These are phyloP conservation scores for Pseudogymnoascus destructans DNA, from an alignment of 2,329 filamentous ascomycete genomes.

Conservation along the genomic window DNA sequence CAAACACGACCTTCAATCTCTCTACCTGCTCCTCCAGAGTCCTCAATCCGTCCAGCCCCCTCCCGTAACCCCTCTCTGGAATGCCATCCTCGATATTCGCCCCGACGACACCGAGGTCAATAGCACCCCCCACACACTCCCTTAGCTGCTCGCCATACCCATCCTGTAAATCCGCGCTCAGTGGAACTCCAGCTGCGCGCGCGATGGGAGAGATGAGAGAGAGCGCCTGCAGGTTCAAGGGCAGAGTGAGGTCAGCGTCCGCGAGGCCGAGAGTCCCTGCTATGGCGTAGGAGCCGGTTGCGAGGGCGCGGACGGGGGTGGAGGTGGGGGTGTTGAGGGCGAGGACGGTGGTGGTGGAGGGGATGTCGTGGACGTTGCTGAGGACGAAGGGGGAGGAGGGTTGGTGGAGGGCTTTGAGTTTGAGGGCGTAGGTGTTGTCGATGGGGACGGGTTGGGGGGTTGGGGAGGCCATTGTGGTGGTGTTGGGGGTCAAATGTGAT, in stretches of 20 bases:
- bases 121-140: constrained; percentile 32
- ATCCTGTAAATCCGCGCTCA: constrained; percentile 48
- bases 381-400: constrained; percentile 39
- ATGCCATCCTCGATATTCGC: constrained; percentile 44
- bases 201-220: constrained; percentile 33
- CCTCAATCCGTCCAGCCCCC: constrained; percentile 22
- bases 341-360: constrained; percentile 34
- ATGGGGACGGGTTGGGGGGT: background rate
- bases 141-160: constrained; percentile 39
- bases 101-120: constrained; percentile 41
- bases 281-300: constrained; percentile 33
- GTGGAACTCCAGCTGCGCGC: constrained; percentile 30
- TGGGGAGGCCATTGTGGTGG: background rate
- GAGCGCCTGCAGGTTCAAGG: constrained; percentile 38
- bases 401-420: constrained; percentile 34
- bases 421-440: constrained; percentile 17
- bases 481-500: background rate
- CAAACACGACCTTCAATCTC: constrained; percentile 33
- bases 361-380: constrained; percentile 42
- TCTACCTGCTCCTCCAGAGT: constrained; percentile 34
- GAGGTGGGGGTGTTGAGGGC: constrained; percentile 28
- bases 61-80: constrained; percentile 16
- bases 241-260: constrained; percentile 37
- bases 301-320: constrained; percentile 12
- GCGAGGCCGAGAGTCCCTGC: constrained; percentile 33